Conservation (phyloP, 805 yeast genomes). For the Cyberlindnera japonica region DNA sequence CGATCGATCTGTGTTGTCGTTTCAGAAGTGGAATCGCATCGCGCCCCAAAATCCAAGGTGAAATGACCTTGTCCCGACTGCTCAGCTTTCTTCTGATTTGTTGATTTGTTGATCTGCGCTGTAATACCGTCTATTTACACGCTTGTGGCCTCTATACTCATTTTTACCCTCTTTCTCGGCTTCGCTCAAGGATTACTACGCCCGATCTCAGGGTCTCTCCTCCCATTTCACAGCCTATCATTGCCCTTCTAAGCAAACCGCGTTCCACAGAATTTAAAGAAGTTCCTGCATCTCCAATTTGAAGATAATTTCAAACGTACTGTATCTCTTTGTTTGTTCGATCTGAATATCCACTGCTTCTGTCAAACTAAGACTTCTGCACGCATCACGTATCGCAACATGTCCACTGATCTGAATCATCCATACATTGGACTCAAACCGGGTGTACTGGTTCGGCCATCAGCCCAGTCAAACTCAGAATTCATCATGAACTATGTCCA, state of each 20-base stretch:
- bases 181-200: too few species aligned
- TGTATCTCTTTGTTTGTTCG: not conserved
- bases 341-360: not conserved
- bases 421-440: conserved; percentile 47
- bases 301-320: not conserved
- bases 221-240: too few species aligned
- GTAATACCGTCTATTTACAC: too few species aligned
- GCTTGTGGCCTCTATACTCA: too few species aligned
- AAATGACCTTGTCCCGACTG: conserved; percentile 1
- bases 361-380: not conserved
- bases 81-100: conserved; percentile 6
- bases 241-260: too few species aligned
- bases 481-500: conserved; percentile 29
- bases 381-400: conserved; percentile 1
- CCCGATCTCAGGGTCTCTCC: too few species aligned
- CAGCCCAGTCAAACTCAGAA: conserved; percentile 29
- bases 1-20: conserved; percentile 7
- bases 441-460: conserved; percentile 29
- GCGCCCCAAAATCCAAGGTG: conserved; percentile 8
- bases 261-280: too few species aligned
- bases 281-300: not conserved
- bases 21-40: conserved; percentile 3
- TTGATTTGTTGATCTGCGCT: too few species aligned
- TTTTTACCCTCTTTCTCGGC: too few species aligned
- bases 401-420: conserved; percentile 12